Evolutionary conservation across 768 basidiomycete genomes (phyloP), one percentile per base, ranked within the genome.

Genomic region (Tylopilus sp.): DNA sequence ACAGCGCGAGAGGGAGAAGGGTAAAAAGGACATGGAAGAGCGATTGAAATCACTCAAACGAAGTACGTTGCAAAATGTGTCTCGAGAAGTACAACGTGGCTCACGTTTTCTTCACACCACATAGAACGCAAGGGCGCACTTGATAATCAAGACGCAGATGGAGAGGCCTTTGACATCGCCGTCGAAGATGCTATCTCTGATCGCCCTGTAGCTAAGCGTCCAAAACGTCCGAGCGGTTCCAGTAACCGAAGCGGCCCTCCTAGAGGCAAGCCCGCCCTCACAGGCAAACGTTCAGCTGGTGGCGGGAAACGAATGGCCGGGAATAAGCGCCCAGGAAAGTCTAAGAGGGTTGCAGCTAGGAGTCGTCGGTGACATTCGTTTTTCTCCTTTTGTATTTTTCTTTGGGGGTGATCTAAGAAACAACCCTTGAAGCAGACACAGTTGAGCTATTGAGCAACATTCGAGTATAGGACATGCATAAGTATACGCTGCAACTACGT

Each of bases 11-110:
- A 76, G 95, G 40, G 87, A 94, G 69, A 79, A 75, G 64, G 81
- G 83, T 51, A 95, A 94, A 78, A 97, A 95, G 74, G 90, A 92
- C 28, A 86, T 95, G 79, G 86, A 88, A 51, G 92, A 95, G 60
- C 75, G 85, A 38, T 74, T 94, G 21, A 87, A 93, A 63, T 82
- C 83, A 7, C 80, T 98, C 56, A 97, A 98, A 73, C 79, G 93
- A 71, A 97, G 94, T 95, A 68, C 28, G 38, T 21, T 30, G 50
- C 46, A 3, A 31, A 8, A 17, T 13, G 4, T 17, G 9, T 23
- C 11, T 43, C 7, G 22, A 7, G 12, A 30, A 20, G 1, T 42
- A 21, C 7, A 18, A 15, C 21, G 18, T 50, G 28, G 22, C 48
- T 56, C 6, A 59, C 21, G 17, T 31, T 42, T 47, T 51, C 40